phyloP scores from a whole-genome alignment of 176 grass and related monocot genomes.

The Oryza longistaminata region DNA sequence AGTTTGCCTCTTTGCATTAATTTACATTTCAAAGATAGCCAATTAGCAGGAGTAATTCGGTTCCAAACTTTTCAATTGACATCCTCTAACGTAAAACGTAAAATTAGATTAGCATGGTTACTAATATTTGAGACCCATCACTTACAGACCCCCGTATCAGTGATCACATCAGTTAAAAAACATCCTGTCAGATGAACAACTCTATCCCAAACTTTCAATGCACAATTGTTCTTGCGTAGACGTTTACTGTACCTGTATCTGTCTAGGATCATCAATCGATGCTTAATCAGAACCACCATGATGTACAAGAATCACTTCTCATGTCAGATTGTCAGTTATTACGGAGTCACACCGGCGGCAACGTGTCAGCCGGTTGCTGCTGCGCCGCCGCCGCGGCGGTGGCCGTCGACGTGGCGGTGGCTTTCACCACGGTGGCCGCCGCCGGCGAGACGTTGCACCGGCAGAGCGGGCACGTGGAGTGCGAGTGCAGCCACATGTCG shows the following conservation, averaged over 20 bases:
- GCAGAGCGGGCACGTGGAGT: slow-evolving; percentile 41
- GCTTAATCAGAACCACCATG: background rate
- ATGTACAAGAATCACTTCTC: background rate
- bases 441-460: slow-evolving; percentile 31
- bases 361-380: background rate
- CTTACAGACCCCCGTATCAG: no score
- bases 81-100: no score
- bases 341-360: slow-evolving; percentile 13
- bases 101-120: no score
- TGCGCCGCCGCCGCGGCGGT: background rate
- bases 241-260: background rate
- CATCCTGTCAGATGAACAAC: no score
- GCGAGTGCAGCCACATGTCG: slow-evolving; percentile 51
- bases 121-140: no score
- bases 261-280: background rate
- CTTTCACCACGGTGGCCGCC: background rate
- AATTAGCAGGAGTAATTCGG: background rate
- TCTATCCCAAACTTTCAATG: background rate
- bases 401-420: background rate
- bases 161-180: no score
- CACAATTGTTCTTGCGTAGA: background rate
- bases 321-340: background rate
- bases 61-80: background rate
- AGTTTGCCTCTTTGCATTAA: background rate
- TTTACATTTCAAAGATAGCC: background rate